Conservation (phyloP, 148 eudicot species). For the Salicornia ramosissima region DNA sequence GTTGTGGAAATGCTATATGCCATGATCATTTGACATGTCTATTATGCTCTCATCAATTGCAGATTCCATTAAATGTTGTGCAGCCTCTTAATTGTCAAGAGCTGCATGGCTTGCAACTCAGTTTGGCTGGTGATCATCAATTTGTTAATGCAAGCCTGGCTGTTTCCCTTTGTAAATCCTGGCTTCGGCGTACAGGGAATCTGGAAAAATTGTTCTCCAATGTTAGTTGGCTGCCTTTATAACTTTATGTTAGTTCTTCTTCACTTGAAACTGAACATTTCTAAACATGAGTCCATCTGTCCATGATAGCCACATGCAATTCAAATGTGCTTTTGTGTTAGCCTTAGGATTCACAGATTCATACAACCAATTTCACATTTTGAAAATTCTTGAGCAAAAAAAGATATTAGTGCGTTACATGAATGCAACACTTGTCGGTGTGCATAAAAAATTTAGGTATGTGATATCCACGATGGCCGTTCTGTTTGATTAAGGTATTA, state of each 20-base stretch:
- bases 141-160: slow-evolving; percentile 74
- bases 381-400: background rate
- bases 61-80: slow-evolving; percentile 65
- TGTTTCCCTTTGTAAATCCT: slow-evolving; percentile 69
- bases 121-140: slow-evolving; percentile 90
- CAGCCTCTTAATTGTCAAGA: slow-evolving; percentile 45
- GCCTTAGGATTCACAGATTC: no score
- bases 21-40: slow-evolving; percentile 16
- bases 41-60: slow-evolving; percentile 23
- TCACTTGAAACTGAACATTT: no score
- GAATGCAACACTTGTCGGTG: no score
- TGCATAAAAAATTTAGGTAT: no score
- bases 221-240: slow-evolving; percentile 33
- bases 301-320: no score
- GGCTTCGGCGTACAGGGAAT: slow-evolving; percentile 58
- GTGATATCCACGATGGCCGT: background rate
- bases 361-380: no score
- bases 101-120: slow-evolving; percentile 51
- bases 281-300: no score
- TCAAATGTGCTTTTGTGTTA: no score
- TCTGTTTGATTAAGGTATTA: background rate
- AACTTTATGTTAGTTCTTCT: no score
- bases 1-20: background rate
- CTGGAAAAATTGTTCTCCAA: slow-evolving; percentile 43
- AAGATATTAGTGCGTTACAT: background rate